A percentile compares a stretch with the other conserved stretches of the same genome.
phyloP scores from a whole-genome alignment of 2,329 filamentous ascomycete genomes.

The Xylaria sp. region DNA sequence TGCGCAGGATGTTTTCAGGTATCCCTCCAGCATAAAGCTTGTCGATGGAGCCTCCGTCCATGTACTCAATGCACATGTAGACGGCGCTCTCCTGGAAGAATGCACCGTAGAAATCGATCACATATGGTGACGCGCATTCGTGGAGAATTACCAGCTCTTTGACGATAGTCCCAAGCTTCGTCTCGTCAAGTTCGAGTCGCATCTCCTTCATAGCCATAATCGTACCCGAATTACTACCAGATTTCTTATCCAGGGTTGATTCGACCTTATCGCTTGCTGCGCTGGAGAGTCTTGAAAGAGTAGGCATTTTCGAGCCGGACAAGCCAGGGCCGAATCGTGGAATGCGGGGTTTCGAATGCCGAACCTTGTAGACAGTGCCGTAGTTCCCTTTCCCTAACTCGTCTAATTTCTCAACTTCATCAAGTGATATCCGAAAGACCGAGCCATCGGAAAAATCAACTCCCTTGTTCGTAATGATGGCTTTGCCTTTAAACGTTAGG shows the following conservation, averaged over 20 bases:
- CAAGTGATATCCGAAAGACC: slow-evolving; percentile 92
- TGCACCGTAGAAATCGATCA: slow-evolving; percentile 98
- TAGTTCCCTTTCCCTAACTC: slow-evolving; percentile 99
- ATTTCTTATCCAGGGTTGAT: slow-evolving; percentile 45
- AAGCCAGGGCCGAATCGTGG: slow-evolving; percentile 70
- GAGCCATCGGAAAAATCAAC: slow-evolving; percentile 93
- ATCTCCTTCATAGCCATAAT: slow-evolving; percentile 99
- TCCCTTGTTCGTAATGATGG: slow-evolving; percentile 86
- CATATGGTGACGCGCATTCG: slow-evolving; percentile 93
- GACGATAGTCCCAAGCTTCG: slow-evolving; percentile 95
- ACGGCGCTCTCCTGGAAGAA: slow-evolving; percentile 99
- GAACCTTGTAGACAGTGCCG: slow-evolving; percentile 96
- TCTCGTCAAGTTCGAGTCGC: slow-evolving; percentile 91
- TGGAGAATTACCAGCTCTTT: slow-evolving; percentile 98
- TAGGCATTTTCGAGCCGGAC: slow-evolving; percentile 58
- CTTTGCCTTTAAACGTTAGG: slow-evolving; percentile 92
- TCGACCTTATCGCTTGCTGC: slow-evolving; percentile 34
- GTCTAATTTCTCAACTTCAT: slow-evolving; percentile 89
- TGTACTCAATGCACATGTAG: slow-evolving; percentile 99
- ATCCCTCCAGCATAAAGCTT: slow-evolving; percentile 93
- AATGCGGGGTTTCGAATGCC: slow-evolving; percentile 75
- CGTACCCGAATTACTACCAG: slow-evolving; percentile 70
- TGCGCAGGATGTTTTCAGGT: slow-evolving; percentile 86
- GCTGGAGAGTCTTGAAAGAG: slow-evolving; percentile 53
- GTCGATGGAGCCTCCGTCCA: slow-evolving; percentile 98